Evolutionary conservation across 192 early-diverging fungal species (phyloP).

Genomic region (Entomortierella lignicola): DNA sequence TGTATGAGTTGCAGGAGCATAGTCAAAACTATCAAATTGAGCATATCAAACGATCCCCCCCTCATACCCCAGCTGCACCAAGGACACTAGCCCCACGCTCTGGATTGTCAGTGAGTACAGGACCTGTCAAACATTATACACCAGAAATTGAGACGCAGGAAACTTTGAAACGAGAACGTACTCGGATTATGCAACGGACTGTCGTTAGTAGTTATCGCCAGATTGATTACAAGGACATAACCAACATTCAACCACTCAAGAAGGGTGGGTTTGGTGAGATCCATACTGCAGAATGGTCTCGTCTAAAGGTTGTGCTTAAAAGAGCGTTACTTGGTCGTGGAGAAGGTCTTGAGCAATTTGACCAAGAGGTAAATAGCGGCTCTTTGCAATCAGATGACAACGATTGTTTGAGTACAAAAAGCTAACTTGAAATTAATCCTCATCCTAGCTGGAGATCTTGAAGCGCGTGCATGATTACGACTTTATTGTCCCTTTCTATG

Average conservation of each 20-base stretch:
- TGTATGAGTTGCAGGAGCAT: background rate
- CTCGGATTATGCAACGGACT: conserved; percentile 26
- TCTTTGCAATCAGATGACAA: background rate
- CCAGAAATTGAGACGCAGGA: conserved; percentile 40
- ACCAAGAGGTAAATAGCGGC: conserved; percentile 28
- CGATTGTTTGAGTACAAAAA: too few species aligned
- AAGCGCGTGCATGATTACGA: conserved; percentile 52
- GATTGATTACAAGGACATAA: conserved; percentile 33
- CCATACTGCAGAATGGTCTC: conserved; percentile 48
- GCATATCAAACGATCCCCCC: background rate
- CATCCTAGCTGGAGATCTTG: conserved; percentile 42
- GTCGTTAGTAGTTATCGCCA: conserved; percentile 31
- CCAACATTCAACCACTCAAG: conserved; percentile 39
- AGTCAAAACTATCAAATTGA: background rate
- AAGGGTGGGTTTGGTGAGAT: conserved; percentile 51
- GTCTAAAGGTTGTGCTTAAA: conserved; percentile 36
- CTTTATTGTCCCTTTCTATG: conserved; percentile 50
- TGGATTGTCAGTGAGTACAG: background rate
- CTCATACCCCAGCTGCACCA: background rate
- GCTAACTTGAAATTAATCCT: background rate
- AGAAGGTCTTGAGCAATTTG: conserved; percentile 49
- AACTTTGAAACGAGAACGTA: conserved; percentile 46
- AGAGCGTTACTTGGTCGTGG: conserved; percentile 22
- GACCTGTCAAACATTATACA: conserved; percentile 11
- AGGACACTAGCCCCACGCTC: background rate